Conservation (phyloP, 2,329 filamentous ascomycete genomes). For the Ophiostoma sp. region DNA sequence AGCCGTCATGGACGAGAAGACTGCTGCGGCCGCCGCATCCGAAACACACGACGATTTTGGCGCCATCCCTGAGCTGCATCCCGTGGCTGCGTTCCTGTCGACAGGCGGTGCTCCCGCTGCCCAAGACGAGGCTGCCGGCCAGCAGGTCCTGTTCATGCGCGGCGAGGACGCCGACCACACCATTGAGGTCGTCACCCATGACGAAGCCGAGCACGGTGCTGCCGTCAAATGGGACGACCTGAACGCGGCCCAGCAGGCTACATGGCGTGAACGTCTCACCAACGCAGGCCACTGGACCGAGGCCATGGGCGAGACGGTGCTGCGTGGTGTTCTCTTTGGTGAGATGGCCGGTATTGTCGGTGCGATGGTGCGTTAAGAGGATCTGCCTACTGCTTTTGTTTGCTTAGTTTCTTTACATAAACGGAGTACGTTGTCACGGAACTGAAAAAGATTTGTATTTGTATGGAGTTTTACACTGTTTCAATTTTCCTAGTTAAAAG, state of each 20-base stretch:
- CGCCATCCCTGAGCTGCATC: constrained; percentile 27
- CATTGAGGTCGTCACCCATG: constrained; percentile 46
- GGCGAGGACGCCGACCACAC: constrained; percentile 31
- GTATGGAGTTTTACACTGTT: background rate
- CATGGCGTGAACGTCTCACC: constrained; percentile 69
- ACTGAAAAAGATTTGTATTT: constrained; percentile 6
- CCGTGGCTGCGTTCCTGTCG: constrained; percentile 29
- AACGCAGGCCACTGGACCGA: constrained; percentile 78
- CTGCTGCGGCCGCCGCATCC: background rate
- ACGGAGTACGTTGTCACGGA: background rate
- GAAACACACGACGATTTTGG: constrained; percentile 1
- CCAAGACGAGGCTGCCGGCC: background rate
- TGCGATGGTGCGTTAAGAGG: constrained; percentile 42
- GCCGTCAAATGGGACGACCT: constrained; percentile 70
- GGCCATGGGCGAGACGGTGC: constrained; percentile 72
- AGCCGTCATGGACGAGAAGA: background rate
- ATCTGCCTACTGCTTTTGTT: background rate
- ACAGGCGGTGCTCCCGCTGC: background rate
- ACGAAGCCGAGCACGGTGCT: constrained; percentile 49
- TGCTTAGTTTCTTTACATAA: background rate
- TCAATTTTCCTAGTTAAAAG: background rate
- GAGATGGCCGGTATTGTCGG: constrained; percentile 66
- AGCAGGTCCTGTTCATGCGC: constrained; percentile 27
- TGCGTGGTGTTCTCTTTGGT: constrained; percentile 76
- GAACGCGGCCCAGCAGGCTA: constrained; percentile 57